Evolutionary conservation across 345 rosid genomes (phyloP), one percentile per base, ranked within the genome.

Genomic region (Linum lewisii): DNA sequence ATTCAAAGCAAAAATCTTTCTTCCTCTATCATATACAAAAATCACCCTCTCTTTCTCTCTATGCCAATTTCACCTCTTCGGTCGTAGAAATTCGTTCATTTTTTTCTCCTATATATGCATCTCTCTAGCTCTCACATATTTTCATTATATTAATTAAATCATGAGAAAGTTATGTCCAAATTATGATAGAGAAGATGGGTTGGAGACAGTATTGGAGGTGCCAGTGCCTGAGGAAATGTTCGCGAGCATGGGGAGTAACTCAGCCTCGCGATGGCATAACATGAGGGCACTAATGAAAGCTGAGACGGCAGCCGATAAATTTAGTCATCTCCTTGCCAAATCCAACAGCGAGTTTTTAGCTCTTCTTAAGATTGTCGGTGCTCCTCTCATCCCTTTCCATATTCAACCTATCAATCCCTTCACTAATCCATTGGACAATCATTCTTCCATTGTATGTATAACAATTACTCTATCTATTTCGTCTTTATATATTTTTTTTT

Each of bases 331-430:
- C 60, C 95, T 77, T 15, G 76, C 97, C 14, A 85, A 80, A 64
- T 87, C 95, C 2, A 78, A 78, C 55, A 81, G 58, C 7, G 99
- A 93, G 79, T 89, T 93, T 64, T 70, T 85, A 66, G 89, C 99
- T 3, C 79, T 93, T 87, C 83, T 93, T 51, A 93, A 93, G 79
- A 85, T 87, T 20, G 95, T 93, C 22, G 95, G 99, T 8, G 77
- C 90, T 56, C 95, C 99, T 71, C 89, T 89, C 24, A 73, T 89
- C 60, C 95, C 99, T 24, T 87, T 85, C 25, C 94, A 82, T 60
- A 78, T 82, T 42, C 82, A 76, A 23, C 72, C 82, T 6, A 79
- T 73, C 51, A 73, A 57, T 18, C 75, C 72, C 23, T 76, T 83
- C 58, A 72, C 75, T 51, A 72, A 78, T 24, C 70, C 84, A 32